Evolutionary conservation across 352 stramenopile genomes (phyloP).

Genomic region (Phytophthora pistaciae): DNA sequence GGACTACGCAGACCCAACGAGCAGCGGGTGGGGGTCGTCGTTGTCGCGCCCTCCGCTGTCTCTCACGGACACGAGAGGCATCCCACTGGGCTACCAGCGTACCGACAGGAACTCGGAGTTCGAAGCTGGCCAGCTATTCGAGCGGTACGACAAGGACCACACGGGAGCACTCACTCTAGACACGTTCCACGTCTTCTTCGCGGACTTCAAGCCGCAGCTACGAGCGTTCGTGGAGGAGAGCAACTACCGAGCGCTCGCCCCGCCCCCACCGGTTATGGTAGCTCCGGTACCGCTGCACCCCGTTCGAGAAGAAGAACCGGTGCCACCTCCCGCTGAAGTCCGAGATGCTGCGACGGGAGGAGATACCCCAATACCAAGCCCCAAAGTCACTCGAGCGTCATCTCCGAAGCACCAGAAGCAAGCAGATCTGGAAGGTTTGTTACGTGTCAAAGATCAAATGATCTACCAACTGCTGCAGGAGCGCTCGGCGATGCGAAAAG

Average conservation of each 20-base stretch:
- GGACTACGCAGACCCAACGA: constrained; percentile 64
- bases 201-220: constrained; percentile 76
- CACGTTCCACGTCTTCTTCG: constrained; percentile 77
- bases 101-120: constrained; percentile 85
- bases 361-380: constrained; percentile 1
- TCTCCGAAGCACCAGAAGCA: constrained; percentile 16
- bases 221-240: constrained; percentile 72
- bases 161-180: constrained; percentile 66
- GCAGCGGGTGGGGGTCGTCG: constrained; percentile 7
- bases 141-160: constrained; percentile 77
- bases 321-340: constrained; percentile 1
- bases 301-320: constrained; percentile 28
- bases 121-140: constrained; percentile 85
- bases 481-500: constrained; percentile 57
- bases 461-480: constrained; percentile 85
- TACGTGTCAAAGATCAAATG: constrained; percentile 86
- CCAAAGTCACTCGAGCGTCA: constrained; percentile 21
- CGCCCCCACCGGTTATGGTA: constrained; percentile 1
- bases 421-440: constrained; percentile 43
- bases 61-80: constrained; percentile 69
- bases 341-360: constrained; percentile 8
- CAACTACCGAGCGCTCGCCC: constrained; percentile 35
- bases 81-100: constrained; percentile 78
- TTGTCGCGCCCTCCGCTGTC: constrained; percentile 53
- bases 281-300: constrained; percentile 9